Percentiles rank a stretch among this genome's conserved stretches.
Conservation (phyloP, 305 asterid species). For the Fraxinus ornus region DNA sequence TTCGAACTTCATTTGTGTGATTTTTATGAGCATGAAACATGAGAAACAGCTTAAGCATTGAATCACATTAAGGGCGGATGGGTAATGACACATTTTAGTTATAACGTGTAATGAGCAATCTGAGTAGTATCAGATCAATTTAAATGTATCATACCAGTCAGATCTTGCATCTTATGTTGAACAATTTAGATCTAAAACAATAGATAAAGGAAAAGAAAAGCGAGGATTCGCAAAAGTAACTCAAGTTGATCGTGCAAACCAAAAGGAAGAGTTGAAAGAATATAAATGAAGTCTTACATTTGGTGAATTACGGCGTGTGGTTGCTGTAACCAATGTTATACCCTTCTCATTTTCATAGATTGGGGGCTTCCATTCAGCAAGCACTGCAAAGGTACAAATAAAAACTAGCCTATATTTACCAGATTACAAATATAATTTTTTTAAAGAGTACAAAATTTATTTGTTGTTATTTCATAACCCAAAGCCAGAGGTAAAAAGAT, state of each 20-base stretch:
- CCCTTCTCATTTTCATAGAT: conserved; percentile 73
- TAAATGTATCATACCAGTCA: neutral
- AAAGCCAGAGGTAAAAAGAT: neutral
- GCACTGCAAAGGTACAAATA: conserved; percentile 47
- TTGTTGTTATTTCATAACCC: conserved; percentile 10
- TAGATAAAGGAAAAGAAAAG: neutral
- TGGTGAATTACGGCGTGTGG: conserved; percentile 90
- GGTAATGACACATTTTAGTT: neutral
- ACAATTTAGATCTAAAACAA: neutral
- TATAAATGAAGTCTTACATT: conserved; percentile 49
- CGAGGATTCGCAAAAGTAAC: neutral
- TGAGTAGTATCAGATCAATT: neutral
- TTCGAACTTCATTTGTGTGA: neutral
- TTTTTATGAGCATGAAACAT: neutral
- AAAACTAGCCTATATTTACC: conserved; percentile 12
- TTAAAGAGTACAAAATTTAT: neutral
- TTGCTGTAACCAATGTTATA: conserved; percentile 70
- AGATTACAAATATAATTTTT: neutral
- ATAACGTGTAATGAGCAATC: neutral
- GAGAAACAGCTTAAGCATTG: neutral
- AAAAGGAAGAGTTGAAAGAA: conserved; percentile 7
- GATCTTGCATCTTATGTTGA: neutral
- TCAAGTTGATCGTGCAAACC: neutral
- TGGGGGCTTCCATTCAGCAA: conserved; percentile 96
- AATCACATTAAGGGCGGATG: neutral